These are phyloP conservation scores for Hypocreales sp. DNA, from an alignment of 2,329 filamentous ascomycete genomes.

Conservation along the genomic window DNA sequence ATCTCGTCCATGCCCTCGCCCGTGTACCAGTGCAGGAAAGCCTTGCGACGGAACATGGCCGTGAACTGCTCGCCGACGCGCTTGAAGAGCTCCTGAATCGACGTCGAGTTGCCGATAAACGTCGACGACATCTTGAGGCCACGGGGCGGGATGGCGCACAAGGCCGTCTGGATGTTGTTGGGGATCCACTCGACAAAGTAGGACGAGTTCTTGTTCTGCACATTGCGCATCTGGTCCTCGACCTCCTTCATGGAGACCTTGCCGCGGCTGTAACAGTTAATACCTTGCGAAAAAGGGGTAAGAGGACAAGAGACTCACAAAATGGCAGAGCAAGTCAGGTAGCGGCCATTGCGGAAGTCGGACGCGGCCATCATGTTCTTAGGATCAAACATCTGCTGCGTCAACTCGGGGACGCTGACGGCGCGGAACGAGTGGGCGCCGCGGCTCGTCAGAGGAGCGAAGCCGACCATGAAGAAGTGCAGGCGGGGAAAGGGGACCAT, in stretches of 20 bases:
- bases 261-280: constrained; percentile 51
- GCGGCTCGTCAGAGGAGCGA: constrained; percentile 87
- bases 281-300: constrained; percentile 1
- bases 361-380: constrained; percentile 99
- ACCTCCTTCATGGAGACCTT: constrained; percentile 99
- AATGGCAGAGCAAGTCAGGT: constrained; percentile 98
- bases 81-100: constrained; percentile 99
- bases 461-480: constrained; percentile 99
- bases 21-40: constrained; percentile 99
- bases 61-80: constrained; percentile 98
- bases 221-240: constrained; percentile 99
- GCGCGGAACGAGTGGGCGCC: constrained; percentile 88
- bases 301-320: constrained; percentile 45
- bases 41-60: constrained; percentile 99
- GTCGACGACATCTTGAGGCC: constrained; percentile 99
- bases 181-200: constrained; percentile 99
- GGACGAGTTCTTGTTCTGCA: constrained; percentile 98
- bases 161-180: constrained; percentile 99
- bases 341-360: constrained; percentile 99
- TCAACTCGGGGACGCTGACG: constrained; percentile 92
- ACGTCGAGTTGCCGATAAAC: constrained; percentile 98
- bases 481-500: constrained; percentile 99
- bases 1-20: constrained; percentile 99
- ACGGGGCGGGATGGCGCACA: constrained; percentile 95
- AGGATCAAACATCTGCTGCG: constrained; percentile 99